Percentiles rank a stretch among this genome's conserved stretches.
Conservation (phyloP, 108 stramenopile genomes). For the Parietichytrium sp. region DNA sequence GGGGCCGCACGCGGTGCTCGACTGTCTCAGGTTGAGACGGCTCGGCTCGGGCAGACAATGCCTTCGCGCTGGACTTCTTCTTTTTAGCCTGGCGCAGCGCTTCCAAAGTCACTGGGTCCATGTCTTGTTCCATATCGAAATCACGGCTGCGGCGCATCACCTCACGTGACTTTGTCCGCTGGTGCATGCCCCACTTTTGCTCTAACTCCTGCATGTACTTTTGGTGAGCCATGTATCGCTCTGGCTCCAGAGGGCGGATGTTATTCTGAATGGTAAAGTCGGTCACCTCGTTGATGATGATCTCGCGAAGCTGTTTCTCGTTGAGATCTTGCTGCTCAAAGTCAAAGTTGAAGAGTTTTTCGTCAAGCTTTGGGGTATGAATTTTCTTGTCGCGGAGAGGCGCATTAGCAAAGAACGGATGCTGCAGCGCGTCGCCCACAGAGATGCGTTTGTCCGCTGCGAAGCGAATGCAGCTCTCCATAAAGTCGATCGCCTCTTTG, state of each 20-base stretch:
- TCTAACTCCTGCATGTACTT: too few species aligned
- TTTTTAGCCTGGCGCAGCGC: too few species aligned
- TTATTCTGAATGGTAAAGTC: constrained; percentile 9
- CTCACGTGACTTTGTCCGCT: too few species aligned
- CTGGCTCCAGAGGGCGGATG: background rate
- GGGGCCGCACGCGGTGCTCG: too few species aligned
- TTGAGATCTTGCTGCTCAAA: constrained; percentile 41
- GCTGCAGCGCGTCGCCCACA: constrained; percentile 54
- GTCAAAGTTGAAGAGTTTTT: background rate
- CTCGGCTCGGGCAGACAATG: too few species aligned
- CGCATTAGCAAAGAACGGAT: constrained; percentile 57
- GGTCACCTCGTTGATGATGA: constrained; percentile 39
- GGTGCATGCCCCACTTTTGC: too few species aligned
- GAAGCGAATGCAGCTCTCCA: constrained; percentile 54
- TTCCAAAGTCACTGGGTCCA: too few species aligned
- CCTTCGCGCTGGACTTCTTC: too few species aligned
- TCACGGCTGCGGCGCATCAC: too few species aligned
- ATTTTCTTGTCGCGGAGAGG: constrained; percentile 14
- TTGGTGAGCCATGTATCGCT: background rate
- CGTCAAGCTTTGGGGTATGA: background rate
- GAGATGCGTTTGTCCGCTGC: constrained; percentile 53
- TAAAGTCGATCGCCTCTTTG: constrained; percentile 48
- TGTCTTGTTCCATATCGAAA: too few species aligned
- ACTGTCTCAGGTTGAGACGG: too few species aligned
- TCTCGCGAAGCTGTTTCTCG: constrained; percentile 29